These are phyloP conservation scores for Macroventuria anomochaeta DNA, from an alignment of 2,329 filamentous ascomycete genomes.

Conservation along the genomic window DNA sequence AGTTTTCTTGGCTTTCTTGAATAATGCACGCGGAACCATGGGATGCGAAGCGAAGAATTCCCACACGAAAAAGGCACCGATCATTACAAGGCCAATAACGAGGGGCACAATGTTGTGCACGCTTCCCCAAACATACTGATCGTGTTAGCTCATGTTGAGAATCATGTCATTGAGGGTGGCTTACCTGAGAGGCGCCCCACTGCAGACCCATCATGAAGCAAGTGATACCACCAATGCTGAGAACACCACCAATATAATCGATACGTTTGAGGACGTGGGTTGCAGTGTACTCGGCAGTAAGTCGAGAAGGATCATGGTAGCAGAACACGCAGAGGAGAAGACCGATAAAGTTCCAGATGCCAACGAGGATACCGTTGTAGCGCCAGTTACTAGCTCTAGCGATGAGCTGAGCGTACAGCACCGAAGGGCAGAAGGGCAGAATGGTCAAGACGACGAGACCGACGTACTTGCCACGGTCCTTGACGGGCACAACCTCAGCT, in stretches of 20 bases:
- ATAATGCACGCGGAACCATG: constrained; percentile 51
- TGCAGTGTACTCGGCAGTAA: constrained; percentile 50
- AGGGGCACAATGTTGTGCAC: constrained; percentile 62
- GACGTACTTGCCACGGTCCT: constrained; percentile 69
- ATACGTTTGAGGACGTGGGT: constrained; percentile 37
- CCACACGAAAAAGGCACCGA: constrained; percentile 61
- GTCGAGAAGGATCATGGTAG: constrained; percentile 50
- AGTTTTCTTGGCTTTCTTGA: constrained; percentile 40
- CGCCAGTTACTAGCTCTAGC: constrained; percentile 59
- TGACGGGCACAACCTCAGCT: constrained; percentile 70
- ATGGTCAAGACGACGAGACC: constrained; percentile 67
- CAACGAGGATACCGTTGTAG: constrained; percentile 61
- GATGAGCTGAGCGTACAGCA: constrained; percentile 67
- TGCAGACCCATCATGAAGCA: constrained; percentile 49
- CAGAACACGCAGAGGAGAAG: constrained; percentile 57
- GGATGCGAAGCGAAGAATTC: constrained; percentile 51
- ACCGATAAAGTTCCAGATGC: constrained; percentile 60
- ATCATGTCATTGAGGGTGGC: constrained; percentile 17
- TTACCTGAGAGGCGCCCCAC: constrained; percentile 47
- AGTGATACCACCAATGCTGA: constrained; percentile 40
- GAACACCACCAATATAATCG: constrained; percentile 42
- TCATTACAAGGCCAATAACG: constrained; percentile 57
- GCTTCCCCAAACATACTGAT: constrained; percentile 63
- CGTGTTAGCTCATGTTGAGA: constrained; percentile 49
- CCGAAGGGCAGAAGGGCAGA: constrained; percentile 67